Evolutionary conservation across 495 filamentous ascomycete species (phyloP).

Genomic region (Talaromyces nanjingensis): DNA sequence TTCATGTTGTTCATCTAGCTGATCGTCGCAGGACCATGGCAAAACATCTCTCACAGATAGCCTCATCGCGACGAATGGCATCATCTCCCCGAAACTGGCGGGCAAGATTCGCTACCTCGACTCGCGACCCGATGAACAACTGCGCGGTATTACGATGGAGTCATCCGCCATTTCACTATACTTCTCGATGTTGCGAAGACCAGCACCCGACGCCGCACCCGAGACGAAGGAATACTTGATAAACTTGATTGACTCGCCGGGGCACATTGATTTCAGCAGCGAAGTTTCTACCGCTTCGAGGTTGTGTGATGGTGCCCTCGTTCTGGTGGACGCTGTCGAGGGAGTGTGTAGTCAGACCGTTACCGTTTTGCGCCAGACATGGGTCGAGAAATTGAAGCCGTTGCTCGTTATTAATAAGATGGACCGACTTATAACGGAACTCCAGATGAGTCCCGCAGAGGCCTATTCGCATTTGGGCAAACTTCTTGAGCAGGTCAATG

Average conservation of each 20-base stretch:
- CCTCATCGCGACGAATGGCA: conserved; percentile 97
- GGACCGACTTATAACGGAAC: conserved; percentile 85
- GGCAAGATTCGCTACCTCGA: conserved; percentile 98
- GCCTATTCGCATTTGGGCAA: conserved; percentile 87
- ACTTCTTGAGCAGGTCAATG: conserved; percentile 91
- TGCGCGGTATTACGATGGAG: conserved; percentile 98
- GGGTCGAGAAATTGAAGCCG: conserved; percentile 93
- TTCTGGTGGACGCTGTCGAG: conserved; percentile 96
- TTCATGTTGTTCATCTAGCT: conserved; percentile 7
- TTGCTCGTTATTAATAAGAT: conserved; percentile 98
- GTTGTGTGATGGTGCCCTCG: conserved; percentile 88
- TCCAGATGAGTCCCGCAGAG: conserved; percentile 85
- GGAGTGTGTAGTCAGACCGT: conserved; percentile 98
- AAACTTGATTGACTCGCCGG: conserved; percentile 96
- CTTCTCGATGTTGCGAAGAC: conserved; percentile 79
- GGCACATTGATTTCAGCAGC: conserved; percentile 97
- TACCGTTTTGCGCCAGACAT: conserved; percentile 89
- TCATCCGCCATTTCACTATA: conserved; percentile 96
- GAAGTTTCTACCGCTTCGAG: conserved; percentile 95
- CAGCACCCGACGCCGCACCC: conserved; percentile 59
- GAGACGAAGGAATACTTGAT: conserved; percentile 83
- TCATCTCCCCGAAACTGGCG: conserved; percentile 94
- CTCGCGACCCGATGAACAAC: conserved; percentile 93
- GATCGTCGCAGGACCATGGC: conserved; percentile 66
- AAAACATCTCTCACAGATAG: conserved; percentile 97